phyloP scores from a whole-genome alignment of 176 grass and related monocot genomes.

The Cymbopogon citratus region DNA sequence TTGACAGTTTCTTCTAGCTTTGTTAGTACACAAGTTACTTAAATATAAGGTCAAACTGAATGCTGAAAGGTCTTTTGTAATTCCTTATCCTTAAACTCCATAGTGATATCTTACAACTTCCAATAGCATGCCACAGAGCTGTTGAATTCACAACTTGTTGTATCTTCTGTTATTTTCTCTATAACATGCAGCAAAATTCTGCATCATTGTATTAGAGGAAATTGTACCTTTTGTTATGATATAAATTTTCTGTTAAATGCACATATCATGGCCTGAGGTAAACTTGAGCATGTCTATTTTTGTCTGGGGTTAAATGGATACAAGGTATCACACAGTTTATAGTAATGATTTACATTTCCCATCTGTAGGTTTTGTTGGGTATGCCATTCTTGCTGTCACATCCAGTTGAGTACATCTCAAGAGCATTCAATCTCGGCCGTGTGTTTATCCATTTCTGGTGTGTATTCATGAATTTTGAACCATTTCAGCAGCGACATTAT shows the following conservation, averaged over 20 bases:
- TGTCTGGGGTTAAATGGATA: constrained; percentile 12
- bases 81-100: background rate
- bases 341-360: constrained; percentile 1
- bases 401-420: constrained; percentile 80
- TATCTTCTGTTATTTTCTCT: background rate
- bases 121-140: background rate
- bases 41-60: background rate
- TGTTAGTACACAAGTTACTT: background rate
- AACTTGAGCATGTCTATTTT: background rate
- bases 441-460: constrained; percentile 99
- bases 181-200: background rate
- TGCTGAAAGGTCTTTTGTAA: background rate
- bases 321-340: background rate
- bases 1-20: background rate
- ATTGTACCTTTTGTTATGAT: background rate
- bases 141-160: background rate
- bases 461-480: constrained; percentile 14
- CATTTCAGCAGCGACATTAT: constrained; percentile 17
- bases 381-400: constrained; percentile 78
- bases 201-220: background rate
- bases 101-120: background rate
- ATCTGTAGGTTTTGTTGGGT: constrained; percentile 71
- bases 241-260: background rate
- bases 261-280: background rate
- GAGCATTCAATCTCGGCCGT: constrained; percentile 90